Conservation (phyloP, 345 rosid species). For the Crucihimalaya himalaica region DNA sequence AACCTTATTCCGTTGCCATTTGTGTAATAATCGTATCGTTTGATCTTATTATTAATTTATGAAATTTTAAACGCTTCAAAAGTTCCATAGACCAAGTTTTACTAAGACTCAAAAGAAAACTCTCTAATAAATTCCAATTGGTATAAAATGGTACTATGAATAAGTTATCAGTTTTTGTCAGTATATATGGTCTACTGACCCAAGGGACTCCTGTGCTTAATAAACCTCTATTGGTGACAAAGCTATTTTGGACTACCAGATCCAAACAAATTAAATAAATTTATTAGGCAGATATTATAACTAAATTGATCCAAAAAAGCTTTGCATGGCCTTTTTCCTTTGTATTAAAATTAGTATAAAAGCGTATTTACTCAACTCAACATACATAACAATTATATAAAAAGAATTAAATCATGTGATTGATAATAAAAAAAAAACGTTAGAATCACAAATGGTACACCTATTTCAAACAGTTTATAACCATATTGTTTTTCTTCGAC, state of each 20-base stretch:
- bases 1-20: background rate
- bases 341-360: background rate
- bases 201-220: too few relatives aligned
- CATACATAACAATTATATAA: too few relatives aligned
- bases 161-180: too few relatives aligned
- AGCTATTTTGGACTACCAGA: too few relatives aligned
- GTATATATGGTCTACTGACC: too few relatives aligned
- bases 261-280: background rate
- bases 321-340: background rate
- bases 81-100: background rate
- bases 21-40: conserved; percentile 21
- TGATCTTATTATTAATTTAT: background rate
- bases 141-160: background rate
- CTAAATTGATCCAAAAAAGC: background rate
- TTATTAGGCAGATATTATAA: too few relatives aligned
- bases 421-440: background rate
- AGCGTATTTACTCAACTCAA: background rate
- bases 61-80: background rate
- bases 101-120: too few relatives aligned
- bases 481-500: background rate
- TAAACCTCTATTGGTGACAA: too few relatives aligned
- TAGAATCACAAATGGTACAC: background rate
- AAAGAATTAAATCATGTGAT: background rate
- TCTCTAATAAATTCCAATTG: background rate
- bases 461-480: background rate